Percentiles rank a stretch among this genome's conserved stretches.
These are phyloP conservation scores for Aspergillus sclerotialis DNA, from an alignment of 2,329 filamentous ascomycete genomes.

Conservation along the genomic window DNA sequence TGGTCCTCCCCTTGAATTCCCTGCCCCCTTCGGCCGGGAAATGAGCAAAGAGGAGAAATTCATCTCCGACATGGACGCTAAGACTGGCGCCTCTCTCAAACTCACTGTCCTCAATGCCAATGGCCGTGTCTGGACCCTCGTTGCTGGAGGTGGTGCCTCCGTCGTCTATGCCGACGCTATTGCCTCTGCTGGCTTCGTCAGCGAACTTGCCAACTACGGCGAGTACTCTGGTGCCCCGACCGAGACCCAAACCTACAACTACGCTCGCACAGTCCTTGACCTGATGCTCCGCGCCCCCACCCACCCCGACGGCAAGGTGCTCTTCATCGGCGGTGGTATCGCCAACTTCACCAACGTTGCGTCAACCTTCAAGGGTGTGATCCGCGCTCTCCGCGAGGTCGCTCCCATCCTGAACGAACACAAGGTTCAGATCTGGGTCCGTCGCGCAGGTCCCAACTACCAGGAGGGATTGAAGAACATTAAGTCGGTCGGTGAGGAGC, in stretches of 20 bases:
- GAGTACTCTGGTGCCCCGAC: conserved; percentile 99
- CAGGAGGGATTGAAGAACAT: conserved; percentile 99
- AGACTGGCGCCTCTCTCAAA: conserved; percentile 98
- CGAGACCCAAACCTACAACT: conserved; percentile 99
- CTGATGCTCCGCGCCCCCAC: conserved; percentile 90
- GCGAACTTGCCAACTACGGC: conserved; percentile 97
- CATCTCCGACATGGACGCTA: conserved; percentile 96
- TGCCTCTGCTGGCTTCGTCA: conserved; percentile 87
- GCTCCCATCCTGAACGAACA: conserved; percentile 82
- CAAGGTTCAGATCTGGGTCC: conserved; percentile 97
- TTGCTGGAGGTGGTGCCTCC: conserved; percentile 98
- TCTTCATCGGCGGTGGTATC: conserved; percentile 99
- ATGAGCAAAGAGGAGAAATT: conserved; percentile 98
- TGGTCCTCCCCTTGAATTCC: conserved; percentile 97
- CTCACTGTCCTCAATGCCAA: conserved; percentile 88
- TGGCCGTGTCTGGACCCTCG: conserved; percentile 95
- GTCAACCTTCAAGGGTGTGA: conserved; percentile 99
- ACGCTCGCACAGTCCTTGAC: conserved; percentile 92
- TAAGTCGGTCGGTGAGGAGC: conserved; percentile 90
- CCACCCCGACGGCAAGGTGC: conserved; percentile 86
- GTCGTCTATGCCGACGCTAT: conserved; percentile 99
- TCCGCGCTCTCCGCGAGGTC: conserved; percentile 88
- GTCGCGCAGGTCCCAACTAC: conserved; percentile 89
- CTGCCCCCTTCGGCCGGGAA: conserved; percentile 96
- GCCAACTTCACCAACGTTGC: conserved; percentile 99